Conservation (phyloP, 2,329 filamentous ascomycete genomes). For the Colletotrichum abscissum region DNA sequence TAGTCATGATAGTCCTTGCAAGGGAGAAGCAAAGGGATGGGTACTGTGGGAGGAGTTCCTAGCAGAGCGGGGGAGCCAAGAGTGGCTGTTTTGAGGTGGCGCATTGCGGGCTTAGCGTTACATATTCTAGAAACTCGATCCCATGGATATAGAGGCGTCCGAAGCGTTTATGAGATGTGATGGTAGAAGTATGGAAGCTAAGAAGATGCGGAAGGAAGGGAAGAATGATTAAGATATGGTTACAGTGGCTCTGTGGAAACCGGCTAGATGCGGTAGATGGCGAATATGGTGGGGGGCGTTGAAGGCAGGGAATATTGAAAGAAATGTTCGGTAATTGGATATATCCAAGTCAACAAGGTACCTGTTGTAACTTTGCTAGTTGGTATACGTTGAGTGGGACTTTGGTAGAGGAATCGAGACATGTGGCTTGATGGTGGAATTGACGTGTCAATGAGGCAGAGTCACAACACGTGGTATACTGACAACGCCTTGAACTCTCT, state of each 20-base stretch:
- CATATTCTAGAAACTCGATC: not conserved
- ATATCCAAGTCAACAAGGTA: not conserved
- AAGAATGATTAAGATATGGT: not conserved
- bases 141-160: not conserved
- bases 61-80: not conserved
- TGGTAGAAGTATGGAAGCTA: not conserved
- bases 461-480: not conserved
- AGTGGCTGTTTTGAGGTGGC: not conserved
- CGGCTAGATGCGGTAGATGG: not conserved
- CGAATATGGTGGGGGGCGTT: not conserved
- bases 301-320: not conserved
- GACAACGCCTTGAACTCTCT: not conserved
- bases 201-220: not conserved
- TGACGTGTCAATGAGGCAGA: not conserved
- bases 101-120: not conserved
- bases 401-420: not conserved
- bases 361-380: not conserved
- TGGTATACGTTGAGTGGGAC: not conserved
- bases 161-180: not conserved
- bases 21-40: not conserved
- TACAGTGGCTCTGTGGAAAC: not conserved
- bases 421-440: not conserved
- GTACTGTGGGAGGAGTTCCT: not conserved
- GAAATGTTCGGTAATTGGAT: not conserved
- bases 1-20: not conserved